These are phyloP conservation scores for Sporodiniella umbellata DNA, from an alignment of 371 early-diverging fungal genomes.

Conservation along the genomic window DNA sequence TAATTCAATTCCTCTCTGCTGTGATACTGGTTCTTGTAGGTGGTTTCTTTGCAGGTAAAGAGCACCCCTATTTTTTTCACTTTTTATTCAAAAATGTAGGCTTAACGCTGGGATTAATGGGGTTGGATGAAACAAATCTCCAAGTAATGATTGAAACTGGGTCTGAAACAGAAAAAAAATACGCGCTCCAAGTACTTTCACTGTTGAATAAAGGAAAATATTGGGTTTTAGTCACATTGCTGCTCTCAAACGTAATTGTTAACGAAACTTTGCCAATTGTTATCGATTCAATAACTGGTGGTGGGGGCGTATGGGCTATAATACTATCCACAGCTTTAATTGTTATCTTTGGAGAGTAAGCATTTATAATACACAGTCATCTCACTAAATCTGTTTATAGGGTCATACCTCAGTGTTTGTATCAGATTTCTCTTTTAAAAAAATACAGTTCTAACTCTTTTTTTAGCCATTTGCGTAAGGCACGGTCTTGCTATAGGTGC, in stretches of 20 bases:
- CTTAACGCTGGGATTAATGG: constrained; percentile 83
- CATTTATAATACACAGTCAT: too few species aligned
- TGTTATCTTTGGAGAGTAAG: constrained; percentile 91
- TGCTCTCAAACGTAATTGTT: constrained; percentile 88
- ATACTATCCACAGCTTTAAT: constrained; percentile 83
- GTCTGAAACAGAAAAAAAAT: constrained; percentile 54
- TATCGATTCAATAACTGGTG: constrained; percentile 72
- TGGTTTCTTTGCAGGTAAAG: constrained; percentile 19
- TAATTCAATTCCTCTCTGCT: not conserved
- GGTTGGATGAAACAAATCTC: constrained; percentile 64
- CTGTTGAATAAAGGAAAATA: constrained; percentile 72
- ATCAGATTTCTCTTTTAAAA: not conserved
- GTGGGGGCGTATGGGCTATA: constrained; percentile 73
- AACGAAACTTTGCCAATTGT: constrained; percentile 95
- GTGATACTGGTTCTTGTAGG: constrained; percentile 8
- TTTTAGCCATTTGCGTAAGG: constrained; percentile 53
- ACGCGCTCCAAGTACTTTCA: constrained; percentile 69
- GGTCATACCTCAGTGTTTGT: constrained; percentile 33
- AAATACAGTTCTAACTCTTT: not conserved
- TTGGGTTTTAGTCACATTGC: constrained; percentile 83
- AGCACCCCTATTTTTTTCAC: not conserved
- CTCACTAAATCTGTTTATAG: too few species aligned
- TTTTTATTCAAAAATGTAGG: constrained; percentile 37
- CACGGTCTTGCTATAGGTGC: constrained; percentile 85
- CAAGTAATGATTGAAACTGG: constrained; percentile 73